Evolutionary conservation across 192 early-diverging fungal species (phyloP), one percentile per base, ranked within the genome.

Genomic region (Diversispora epigaea): DNA sequence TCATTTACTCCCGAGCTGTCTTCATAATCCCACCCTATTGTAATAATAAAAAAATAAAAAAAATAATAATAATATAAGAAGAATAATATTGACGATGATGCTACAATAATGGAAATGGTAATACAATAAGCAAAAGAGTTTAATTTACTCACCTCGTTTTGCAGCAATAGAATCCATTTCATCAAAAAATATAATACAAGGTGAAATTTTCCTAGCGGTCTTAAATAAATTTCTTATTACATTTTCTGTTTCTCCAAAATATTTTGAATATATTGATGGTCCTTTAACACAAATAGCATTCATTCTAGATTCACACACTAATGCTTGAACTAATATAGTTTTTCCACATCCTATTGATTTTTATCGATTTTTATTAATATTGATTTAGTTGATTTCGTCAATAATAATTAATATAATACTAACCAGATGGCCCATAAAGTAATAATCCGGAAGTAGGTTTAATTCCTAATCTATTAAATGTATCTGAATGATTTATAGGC

Each of bases 161-260:
- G 91, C 85, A 3, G 90, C 94, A n/a, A 98, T 89, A 0, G 91
- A 85, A 80, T 99, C 97, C 77, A 99, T 85, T 69, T 98, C 95
- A 77, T 99, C 97, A 78, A 99, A 87, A 80, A 98, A 96, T 40
- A 98, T 76, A 54, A 98, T 85, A 69, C 94, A 97, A 0, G 97
- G 97, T n/a, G 90, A 86, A n/a, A 93, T 84, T 21, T 86, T 81
- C 32, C 91, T 86, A 0, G 97, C 96, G n/a, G 88, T 85, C 8
- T 86, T 84, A 87, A 98, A 99, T 52, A 96, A 77, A 3, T 83
- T 79, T n/a, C 97, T 85, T 21, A 99, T 80, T 10, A 78, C 84
- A 0, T 83, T 86, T 81, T 99, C 97, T 0, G 95, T 32, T 32
- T 32, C 25, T 32, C 25, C 25, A 32, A 32, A 32, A 32, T 32